Percentiles rank a stretch among this genome's conserved stretches.
These are phyloP conservation scores for Geoglossum cookeanum DNA, from an alignment of 2,329 filamentous ascomycete species.

Conservation along the genomic window DNA sequence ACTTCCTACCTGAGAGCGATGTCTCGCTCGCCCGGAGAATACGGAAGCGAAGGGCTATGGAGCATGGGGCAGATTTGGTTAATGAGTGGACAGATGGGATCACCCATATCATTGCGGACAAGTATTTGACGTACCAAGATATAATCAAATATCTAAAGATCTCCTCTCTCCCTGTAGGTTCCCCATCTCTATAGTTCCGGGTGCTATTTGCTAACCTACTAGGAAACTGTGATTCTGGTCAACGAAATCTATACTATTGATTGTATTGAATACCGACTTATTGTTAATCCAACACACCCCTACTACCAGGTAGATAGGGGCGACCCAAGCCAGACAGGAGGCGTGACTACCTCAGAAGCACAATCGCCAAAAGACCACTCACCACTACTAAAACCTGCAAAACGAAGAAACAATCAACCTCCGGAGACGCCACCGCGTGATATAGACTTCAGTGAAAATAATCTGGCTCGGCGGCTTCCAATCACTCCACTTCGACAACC, in stretches of 20 bases:
- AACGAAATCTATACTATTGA: slow-evolving; percentile 51
- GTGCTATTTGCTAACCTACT: slow-evolving; percentile 4
- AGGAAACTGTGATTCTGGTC: slow-evolving; percentile 35
- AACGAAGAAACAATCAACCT: slow-evolving; percentile 22
- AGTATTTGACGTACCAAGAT: slow-evolving; percentile 41
- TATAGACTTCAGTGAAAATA: slow-evolving; percentile 15
- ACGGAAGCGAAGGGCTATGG: slow-evolving; percentile 55
- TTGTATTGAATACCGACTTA: slow-evolving; percentile 37
- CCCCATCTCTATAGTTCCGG: background rate
- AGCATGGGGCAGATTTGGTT: slow-evolving; percentile 58
- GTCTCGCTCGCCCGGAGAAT: slow-evolving; percentile 44
- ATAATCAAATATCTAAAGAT: slow-evolving; percentile 37
- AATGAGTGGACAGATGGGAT: slow-evolving; percentile 34
- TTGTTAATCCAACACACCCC: slow-evolving; percentile 39
- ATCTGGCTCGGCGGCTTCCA: background rate
- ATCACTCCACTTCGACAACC: background rate
- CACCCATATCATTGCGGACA: slow-evolving; percentile 69
- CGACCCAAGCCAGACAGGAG: background rate
- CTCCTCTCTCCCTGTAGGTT: slow-evolving; percentile 28
- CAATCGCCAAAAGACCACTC: slow-evolving; percentile 16
- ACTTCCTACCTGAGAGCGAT: slow-evolving; percentile 69
- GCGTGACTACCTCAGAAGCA: background rate
- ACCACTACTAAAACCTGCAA: slow-evolving; percentile 26
- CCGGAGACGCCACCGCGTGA: slow-evolving; percentile 21
- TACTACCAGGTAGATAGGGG: slow-evolving; percentile 39